phyloP scores from a whole-genome alignment of 2,329 filamentous ascomycete species.

The Neospermospora avenae region DNA sequence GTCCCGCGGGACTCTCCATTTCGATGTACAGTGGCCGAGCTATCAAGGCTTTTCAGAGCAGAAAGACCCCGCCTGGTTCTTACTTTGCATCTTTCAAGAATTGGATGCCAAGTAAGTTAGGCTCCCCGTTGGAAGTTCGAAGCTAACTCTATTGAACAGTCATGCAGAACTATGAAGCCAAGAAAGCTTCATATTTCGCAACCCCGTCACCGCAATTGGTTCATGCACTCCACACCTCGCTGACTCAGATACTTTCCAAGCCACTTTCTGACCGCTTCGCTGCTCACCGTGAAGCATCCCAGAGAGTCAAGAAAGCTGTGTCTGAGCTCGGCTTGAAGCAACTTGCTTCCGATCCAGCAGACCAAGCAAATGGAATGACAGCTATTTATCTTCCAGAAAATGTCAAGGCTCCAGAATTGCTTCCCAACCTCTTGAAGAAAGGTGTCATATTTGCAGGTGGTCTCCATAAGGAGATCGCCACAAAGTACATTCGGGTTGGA shows the following conservation, averaged over 20 bases:
- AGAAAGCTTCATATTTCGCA: conserved; percentile 97
- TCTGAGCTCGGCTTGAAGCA: conserved; percentile 81
- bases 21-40: conserved; percentile 89
- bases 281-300: conserved; percentile 72
- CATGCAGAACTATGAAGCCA: conserved; percentile 98
- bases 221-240: conserved; percentile 84
- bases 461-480: conserved; percentile 90
- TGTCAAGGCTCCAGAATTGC: conserved; percentile 74
- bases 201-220: conserved; percentile 93
- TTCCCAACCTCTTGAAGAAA: conserved; percentile 80
- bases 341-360: conserved; percentile 77
- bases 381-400: conserved; percentile 91
- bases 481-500: conserved; percentile 92
- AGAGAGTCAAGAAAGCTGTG: conserved; percentile 83
- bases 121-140: background rate
- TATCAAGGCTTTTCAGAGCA: conserved; percentile 72
- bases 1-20: conserved; percentile 90
- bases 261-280: conserved; percentile 82
- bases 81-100: conserved; percentile 98
- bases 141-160: conserved; percentile 46
- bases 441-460: conserved; percentile 94
- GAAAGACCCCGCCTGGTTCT: conserved; percentile 77
- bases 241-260: conserved; percentile 79
- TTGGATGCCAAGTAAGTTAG: conserved; percentile 77
- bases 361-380: conserved; percentile 97